Evolutionary conservation across 768 basidiomycete genomes (phyloP).

Genomic region (Lactarius pseudohatsudake): DNA sequence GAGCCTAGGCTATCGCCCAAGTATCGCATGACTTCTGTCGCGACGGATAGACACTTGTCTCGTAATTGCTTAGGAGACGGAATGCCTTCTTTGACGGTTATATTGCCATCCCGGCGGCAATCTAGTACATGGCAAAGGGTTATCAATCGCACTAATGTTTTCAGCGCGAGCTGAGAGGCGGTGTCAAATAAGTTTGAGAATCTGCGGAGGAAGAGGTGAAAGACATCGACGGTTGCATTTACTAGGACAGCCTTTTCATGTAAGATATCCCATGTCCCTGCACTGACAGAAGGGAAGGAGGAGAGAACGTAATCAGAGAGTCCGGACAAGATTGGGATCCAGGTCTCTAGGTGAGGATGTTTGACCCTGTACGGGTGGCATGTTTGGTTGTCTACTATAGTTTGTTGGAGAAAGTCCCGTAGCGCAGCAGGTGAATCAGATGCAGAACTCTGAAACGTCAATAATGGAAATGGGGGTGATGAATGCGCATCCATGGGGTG

Average conservation of each 20-base stretch:
- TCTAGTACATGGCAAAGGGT: conserved; percentile 57
- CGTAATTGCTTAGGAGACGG: conserved; percentile 51
- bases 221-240: conserved; percentile 53
- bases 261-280: conserved; percentile 51
- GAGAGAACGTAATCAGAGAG: conserved; percentile 50
- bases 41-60: conserved; percentile 45
- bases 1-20: conserved; percentile 43
- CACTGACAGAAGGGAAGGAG: conserved; percentile 54
- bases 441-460: conserved; percentile 25
- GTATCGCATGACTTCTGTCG: conserved; percentile 47
- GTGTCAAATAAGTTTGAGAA: conserved; percentile 53
- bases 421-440: conserved; percentile 27
- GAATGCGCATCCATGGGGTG: conserved; percentile 23
- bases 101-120: conserved; percentile 54
- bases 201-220: conserved; percentile 47
- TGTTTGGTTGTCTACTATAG: conserved; percentile 26
- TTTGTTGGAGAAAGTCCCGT: conserved; percentile 25
- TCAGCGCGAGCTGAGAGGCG: conserved; percentile 47
- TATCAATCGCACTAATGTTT: conserved; percentile 51
- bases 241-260: conserved; percentile 59
- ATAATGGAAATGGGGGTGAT: conserved; percentile 27
- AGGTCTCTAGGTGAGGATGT: conserved; percentile 41
- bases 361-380: conserved; percentile 17
- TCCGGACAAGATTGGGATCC: conserved; percentile 50
- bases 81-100: conserved; percentile 40